Base-by-base conservation (phyloP, 139 green algal genomes). In the Micractinium sp. region DNA sequence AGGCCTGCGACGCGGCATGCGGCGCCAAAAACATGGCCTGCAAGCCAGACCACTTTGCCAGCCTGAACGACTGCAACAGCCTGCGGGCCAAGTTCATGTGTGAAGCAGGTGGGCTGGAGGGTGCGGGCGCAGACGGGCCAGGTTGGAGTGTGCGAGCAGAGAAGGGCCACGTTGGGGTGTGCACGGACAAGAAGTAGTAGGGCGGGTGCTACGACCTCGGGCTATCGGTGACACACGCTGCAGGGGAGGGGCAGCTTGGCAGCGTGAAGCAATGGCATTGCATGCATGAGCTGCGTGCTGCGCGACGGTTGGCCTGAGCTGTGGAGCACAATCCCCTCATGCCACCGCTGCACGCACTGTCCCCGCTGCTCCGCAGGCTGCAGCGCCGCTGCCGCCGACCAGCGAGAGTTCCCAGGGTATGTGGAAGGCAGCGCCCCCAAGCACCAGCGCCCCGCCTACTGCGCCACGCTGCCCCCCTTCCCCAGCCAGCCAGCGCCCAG, bases 31-130 rank as follows among this genome's bases (percentile, higher is more conserved):
- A 82, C 22, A 84, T 81, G 25, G 53, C 23, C 0, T 98, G 95
- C 90, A 90, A 82, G 5, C 56, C 56, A 0, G 77, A 90, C 3
- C 88, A 95, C 53, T 85, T 97, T 47, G 38, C 79, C 4, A 39
- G 90, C 47, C 78, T 97, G n/a, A 96, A 96, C 88, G 90, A 90
- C 85, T 98, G 95, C 85, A 95, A 98, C 88, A 71, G 85, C 14
- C 88, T 98, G 85, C 87, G 96, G 7, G 90, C 93, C 60, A 87
- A 93, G 33, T 93, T 95, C 56, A 89, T 79, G 27, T 96, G 94
- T 81, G 95, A 96, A 85, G 94, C 93, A 53, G 93, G 91, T 93
- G 89, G n/a, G 66, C 47, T 2, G 39, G 60, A 18, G n/a, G 7
- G 36, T 74, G 71, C 7, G 16, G 31, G 31, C 23, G 12, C 60